Percentiles rank a stretch among this genome's conserved stretches.
Evolutionary conservation across 345 rosid species (phyloP).

Genomic region (Eucalyptus leucophloia): DNA sequence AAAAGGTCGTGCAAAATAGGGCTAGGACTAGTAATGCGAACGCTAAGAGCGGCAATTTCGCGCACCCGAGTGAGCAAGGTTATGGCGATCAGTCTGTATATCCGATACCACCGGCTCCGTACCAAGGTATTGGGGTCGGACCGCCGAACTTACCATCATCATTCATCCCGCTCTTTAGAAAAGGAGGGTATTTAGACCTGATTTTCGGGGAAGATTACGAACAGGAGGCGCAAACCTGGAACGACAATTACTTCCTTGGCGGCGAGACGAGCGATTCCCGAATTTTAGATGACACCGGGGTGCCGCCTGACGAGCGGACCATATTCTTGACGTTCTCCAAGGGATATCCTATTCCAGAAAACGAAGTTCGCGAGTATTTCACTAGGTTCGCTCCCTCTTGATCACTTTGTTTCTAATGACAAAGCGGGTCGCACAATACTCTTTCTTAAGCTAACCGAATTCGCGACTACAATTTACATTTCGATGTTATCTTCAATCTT

Average conservation of each 20-base stretch:
- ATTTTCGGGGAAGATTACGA: background rate
- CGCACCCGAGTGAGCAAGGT: background rate
- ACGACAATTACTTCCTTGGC: background rate
- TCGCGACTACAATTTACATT: background rate
- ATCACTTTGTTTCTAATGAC: background rate
- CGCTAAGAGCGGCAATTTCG: background rate
- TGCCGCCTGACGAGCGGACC: slow-evolving; percentile 29
- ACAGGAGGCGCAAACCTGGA: background rate
- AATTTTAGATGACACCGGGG: background rate
- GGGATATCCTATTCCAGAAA: slow-evolving; percentile 51
- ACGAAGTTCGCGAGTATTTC: slow-evolving; percentile 45
- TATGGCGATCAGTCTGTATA: background rate
- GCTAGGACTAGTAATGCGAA: background rate
- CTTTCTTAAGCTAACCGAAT: background rate
- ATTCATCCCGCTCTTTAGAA: background rate
- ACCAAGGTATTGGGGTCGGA: background rate
- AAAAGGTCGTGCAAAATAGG: background rate
- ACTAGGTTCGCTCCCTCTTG: slow-evolving; percentile 2
- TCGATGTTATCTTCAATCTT: background rate
- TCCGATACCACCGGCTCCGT: background rate
- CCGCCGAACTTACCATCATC: background rate
- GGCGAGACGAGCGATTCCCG: background rate
- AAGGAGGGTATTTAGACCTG: background rate
- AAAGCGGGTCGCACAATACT: background rate
- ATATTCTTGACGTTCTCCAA: slow-evolving; percentile 69